These are phyloP conservation scores for Sporothrix schenckii DNA, from an alignment of 2,329 filamentous ascomycete genomes.

Conservation along the genomic window DNA sequence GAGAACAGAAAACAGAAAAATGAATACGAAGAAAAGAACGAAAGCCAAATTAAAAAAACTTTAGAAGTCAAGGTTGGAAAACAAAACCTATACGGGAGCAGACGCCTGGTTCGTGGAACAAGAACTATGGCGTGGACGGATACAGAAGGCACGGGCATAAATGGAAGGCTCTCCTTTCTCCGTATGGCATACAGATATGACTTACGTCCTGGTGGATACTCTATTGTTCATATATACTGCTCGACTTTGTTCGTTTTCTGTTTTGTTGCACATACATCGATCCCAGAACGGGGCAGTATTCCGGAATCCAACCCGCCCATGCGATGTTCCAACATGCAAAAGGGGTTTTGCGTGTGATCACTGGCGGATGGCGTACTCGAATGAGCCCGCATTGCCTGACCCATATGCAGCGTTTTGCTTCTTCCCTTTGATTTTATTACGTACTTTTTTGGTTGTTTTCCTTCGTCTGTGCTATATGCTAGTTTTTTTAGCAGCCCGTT, in stretches of 20 bases:
- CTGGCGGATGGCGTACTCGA: background rate
- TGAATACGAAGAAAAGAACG: background rate
- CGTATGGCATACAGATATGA: background rate
- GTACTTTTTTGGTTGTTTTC: background rate
- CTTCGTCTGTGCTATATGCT: no score
- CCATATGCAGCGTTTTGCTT: background rate
- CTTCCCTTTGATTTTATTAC: slow-evolving; percentile 2
- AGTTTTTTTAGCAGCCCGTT: background rate
- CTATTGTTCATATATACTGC: no score
- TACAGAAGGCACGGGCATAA: no score
- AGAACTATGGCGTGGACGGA: background rate
- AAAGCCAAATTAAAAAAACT: background rate
- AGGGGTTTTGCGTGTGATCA: background rate
- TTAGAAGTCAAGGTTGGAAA: background rate
- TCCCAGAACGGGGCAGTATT: background rate
- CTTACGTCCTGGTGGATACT: no score
- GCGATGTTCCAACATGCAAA: background rate
- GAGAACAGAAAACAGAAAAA: no score
- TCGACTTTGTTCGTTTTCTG: no score
- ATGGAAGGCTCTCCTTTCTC: background rate
- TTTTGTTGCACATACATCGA: background rate
- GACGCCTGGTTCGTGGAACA: background rate
- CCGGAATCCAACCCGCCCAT: background rate
- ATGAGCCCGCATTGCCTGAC: background rate
- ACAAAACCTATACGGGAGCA: slow-evolving; percentile 4